These are phyloP conservation scores for Scleroderma bovista DNA, from an alignment of 768 basidiomycete genomes.

Conservation along the genomic window DNA sequence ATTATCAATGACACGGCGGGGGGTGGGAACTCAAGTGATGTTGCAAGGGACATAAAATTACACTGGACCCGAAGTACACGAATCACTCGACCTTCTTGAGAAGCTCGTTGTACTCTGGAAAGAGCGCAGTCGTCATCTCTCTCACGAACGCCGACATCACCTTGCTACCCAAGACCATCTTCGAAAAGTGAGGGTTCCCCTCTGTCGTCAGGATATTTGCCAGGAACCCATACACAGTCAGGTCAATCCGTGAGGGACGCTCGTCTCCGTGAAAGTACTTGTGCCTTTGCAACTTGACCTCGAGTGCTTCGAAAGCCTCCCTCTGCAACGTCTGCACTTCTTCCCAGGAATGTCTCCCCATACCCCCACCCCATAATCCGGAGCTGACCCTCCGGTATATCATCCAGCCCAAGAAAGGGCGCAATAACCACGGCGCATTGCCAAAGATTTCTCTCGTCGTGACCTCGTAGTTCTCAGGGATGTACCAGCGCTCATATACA, in stretches of 20 bases:
- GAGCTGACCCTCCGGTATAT: constrained; percentile 13
- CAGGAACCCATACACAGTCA: constrained; percentile 26
- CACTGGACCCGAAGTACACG: background rate
- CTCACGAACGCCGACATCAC: constrained; percentile 15
- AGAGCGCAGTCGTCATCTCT: constrained; percentile 20
- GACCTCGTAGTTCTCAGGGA: constrained; percentile 21
- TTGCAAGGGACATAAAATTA: too few species aligned
- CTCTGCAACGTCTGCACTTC: constrained; percentile 25
- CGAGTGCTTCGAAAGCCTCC: constrained; percentile 27
- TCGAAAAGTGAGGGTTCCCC: constrained; percentile 23
- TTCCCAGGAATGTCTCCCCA: constrained; percentile 29
- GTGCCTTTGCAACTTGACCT: constrained; percentile 18
- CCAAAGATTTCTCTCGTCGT: constrained; percentile 12
- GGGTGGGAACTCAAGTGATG: too few species aligned
- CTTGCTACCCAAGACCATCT: constrained; percentile 16
- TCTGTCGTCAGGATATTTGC: constrained; percentile 20
- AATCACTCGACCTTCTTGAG: constrained; percentile 6
- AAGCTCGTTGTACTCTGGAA: constrained; percentile 23
- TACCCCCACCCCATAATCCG: constrained; percentile 17
- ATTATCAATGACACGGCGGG: too few species aligned
- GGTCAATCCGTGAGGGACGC: constrained; percentile 24
- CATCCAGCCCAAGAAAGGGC: constrained; percentile 18
- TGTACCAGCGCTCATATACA: constrained; percentile 27
- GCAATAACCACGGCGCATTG: constrained; percentile 13
- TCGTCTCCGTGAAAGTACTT: constrained; percentile 23